These are phyloP conservation scores for Scleromitrula shiraiana DNA, from an alignment of 2,329 filamentous ascomycete species.

Conservation along the genomic window DNA sequence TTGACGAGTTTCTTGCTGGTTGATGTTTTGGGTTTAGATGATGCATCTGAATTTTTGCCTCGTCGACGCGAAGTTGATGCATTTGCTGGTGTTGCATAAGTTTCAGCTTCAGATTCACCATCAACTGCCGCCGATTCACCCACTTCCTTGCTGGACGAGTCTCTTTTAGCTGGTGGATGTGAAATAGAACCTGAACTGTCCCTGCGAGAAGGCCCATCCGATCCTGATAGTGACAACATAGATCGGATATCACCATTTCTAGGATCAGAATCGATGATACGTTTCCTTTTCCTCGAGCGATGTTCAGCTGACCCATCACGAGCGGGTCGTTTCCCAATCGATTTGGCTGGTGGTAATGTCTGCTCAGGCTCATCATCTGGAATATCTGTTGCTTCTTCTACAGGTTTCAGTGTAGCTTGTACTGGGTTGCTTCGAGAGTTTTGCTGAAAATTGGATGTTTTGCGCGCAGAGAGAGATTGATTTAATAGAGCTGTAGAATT, in stretches of 20 bases:
- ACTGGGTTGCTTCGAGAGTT: background rate
- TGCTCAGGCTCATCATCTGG: too few relatives aligned
- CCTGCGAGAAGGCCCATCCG: background rate
- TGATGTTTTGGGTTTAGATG: background rate
- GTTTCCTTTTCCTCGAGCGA: constrained; percentile 10
- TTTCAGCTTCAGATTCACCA: background rate
- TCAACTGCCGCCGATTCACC: background rate
- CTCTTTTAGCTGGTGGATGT: background rate
- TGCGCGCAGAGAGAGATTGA: background rate
- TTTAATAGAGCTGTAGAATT: constrained; percentile 4
- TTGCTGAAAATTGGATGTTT: background rate
- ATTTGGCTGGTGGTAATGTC: too few relatives aligned
- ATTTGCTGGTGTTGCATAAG: background rate
- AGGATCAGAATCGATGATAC: constrained; percentile 7
- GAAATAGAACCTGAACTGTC: background rate
- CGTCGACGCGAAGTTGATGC: background rate
- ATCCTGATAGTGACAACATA: background rate
- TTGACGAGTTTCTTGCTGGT: background rate
- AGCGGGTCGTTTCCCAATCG: constrained; percentile 22
- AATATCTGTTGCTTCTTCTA: background rate
- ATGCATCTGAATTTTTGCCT: too few relatives aligned
- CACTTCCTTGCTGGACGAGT: constrained; percentile 1
- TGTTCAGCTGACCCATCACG: constrained; percentile 9
- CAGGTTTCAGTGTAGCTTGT: too few relatives aligned
- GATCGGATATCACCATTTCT: constrained; percentile 6